These are phyloP conservation scores for Eragrostis nindensis DNA, from an alignment of 176 grass and related monocot species.

Conservation along the genomic window DNA sequence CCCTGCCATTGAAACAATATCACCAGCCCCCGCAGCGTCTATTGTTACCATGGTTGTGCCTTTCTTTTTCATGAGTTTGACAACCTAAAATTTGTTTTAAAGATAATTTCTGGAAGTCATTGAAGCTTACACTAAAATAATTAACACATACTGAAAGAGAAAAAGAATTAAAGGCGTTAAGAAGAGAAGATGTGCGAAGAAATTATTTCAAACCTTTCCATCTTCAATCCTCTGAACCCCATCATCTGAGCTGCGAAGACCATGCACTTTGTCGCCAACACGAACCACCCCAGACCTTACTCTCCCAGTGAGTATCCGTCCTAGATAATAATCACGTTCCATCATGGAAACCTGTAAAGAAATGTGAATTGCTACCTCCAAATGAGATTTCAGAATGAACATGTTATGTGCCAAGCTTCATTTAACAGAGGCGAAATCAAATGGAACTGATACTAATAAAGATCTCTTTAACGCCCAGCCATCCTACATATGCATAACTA, in stretches of 20 bases:
- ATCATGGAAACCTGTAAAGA: slow-evolving; percentile 94
- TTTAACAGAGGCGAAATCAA: slow-evolving; percentile 25
- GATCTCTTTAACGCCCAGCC: neutral
- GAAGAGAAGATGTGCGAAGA: neutral
- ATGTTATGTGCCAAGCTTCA: neutral
- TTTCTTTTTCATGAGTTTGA: slow-evolving; percentile 99
- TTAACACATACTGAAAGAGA: slow-evolving; percentile 12
- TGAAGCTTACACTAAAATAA: slow-evolving; percentile 34
- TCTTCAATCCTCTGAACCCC: slow-evolving; percentile 87
- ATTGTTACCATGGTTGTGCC: slow-evolving; percentile 79
- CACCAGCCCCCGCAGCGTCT: slow-evolving; percentile 89
- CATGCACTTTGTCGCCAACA: slow-evolving; percentile 92
- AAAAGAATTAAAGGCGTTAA: slow-evolving; percentile 14
- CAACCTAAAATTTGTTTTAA: slow-evolving; percentile 63
- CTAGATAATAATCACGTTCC: slow-evolving; percentile 99
- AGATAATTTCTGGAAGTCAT: slow-evolving; percentile 25
- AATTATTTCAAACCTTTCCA: slow-evolving; percentile 73
- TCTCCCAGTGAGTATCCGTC: slow-evolving; percentile 93
- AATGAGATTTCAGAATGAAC: slow-evolving; percentile 17
- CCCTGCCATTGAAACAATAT: slow-evolving; percentile 98
- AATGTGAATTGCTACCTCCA: slow-evolving; percentile 30
- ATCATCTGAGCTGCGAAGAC: slow-evolving; percentile 74
- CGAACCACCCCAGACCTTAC: slow-evolving; percentile 76
- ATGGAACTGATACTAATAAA: slow-evolving; percentile 12
- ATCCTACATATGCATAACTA: slow-evolving; percentile 12